Evolutionary conservation across 164 flowering plant genomes (phyloP).

Genomic region (Magnolia sinica): DNA sequence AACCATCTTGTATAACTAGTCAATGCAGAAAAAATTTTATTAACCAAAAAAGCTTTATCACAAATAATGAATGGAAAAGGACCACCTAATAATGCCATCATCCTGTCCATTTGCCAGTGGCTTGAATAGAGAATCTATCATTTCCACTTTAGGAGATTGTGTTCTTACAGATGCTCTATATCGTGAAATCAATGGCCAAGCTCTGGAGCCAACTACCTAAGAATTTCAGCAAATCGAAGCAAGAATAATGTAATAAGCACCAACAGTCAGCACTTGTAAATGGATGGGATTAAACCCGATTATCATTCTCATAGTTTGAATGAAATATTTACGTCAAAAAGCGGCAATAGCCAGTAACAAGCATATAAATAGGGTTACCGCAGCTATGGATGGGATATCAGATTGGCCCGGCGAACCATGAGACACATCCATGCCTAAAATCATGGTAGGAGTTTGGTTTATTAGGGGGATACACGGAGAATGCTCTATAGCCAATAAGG

Average conservation of each 20-base stretch:
- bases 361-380: constrained; percentile 37
- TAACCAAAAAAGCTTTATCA: background rate
- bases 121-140: constrained; percentile 56
- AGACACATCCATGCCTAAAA: constrained; percentile 88
- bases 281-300: background rate
- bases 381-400: constrained; percentile 75
- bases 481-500: constrained; percentile 63
- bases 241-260: background rate
- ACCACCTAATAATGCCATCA: constrained; percentile 83
- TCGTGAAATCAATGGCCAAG: constrained; percentile 80
- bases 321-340: background rate
- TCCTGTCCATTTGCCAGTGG: constrained; percentile 51
- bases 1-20: background rate
- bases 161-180: constrained; percentile 73
- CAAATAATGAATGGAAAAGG: background rate
- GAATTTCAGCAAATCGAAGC: background rate
- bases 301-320: background rate
- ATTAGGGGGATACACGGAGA: constrained; percentile 49
- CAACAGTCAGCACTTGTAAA: background rate
- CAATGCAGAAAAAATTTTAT: background rate
- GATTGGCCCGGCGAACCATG: constrained; percentile 80
- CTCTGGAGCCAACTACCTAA: constrained; percentile 85
- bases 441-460: constrained; percentile 64
- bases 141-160: constrained; percentile 60
- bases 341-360: background rate